phyloP scores from a whole-genome alignment of 208 protist species.

The Trypanosoma cruzi region DNA sequence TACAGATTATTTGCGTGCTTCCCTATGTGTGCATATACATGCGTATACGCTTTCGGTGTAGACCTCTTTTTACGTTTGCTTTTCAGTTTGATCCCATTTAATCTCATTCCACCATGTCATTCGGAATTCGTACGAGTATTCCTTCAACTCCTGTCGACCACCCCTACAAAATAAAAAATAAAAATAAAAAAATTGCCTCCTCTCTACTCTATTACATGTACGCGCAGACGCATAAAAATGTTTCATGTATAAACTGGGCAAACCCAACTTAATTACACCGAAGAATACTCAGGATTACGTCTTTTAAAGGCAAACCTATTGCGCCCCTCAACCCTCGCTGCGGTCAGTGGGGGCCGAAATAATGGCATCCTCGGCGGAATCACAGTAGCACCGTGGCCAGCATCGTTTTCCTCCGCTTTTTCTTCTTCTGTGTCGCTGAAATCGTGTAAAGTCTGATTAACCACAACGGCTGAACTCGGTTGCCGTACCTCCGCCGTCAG shows the following conservation, averaged over 20 bases:
- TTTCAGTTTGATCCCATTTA: neutral
- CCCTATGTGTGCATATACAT: too few species aligned
- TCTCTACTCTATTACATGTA: too few species aligned
- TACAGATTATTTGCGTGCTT: too few species aligned
- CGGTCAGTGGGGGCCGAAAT: conserved; percentile 1
- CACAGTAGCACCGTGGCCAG: neutral
- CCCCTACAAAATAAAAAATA: neutral
- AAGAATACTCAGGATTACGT: neutral
- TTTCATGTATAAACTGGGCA: neutral
- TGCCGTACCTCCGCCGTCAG: neutral
- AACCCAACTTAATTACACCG: neutral
- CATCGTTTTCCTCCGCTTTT: neutral
- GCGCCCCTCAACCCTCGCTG: neutral
- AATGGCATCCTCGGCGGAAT: neutral
- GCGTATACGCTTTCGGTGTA: neutral
- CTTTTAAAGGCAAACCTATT: neutral
- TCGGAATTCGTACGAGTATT: neutral
- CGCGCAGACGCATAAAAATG: conserved; percentile 24
- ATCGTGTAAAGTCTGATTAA: neutral
- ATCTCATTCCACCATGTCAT: neutral
- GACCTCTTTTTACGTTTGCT: neutral
- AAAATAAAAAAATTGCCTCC: too few species aligned
- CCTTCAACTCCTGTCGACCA: neutral
- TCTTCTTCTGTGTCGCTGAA: neutral
- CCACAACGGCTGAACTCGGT: neutral